Evolutionary conservation across 192 early-diverging fungal species (phyloP).

Genomic region (Entrophospora sp.): DNA sequence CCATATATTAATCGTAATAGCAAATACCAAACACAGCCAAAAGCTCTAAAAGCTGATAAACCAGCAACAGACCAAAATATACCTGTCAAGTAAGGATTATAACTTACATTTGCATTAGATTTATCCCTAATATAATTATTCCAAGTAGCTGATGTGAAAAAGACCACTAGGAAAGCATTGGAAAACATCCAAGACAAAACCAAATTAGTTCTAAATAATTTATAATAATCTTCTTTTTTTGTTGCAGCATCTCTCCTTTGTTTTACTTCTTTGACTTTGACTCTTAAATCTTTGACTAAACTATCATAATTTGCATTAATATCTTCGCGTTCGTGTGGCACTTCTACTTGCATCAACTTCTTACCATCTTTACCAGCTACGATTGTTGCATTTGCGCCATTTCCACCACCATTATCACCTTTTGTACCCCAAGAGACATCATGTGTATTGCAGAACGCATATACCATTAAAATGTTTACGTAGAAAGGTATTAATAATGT

Average conservation of each 20-base stretch:
- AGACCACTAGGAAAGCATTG: conserved; percentile 56
- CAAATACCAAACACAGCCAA: conserved; percentile 67
- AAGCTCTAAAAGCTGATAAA: conserved; percentile 63
- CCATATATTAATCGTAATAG: conserved; percentile 52
- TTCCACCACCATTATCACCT: conserved; percentile 52
- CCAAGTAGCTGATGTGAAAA: conserved; percentile 43
- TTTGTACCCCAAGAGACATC: conserved; percentile 80
- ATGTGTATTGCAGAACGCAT: conserved; percentile 50
- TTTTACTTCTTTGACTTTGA: conserved; percentile 34
- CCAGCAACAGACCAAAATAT: conserved; percentile 80
- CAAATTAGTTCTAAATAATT: conserved; percentile 67
- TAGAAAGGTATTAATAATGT: conserved; percentile 65
- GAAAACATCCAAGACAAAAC: conserved; percentile 69
- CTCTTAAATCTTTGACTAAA: conserved; percentile 51
- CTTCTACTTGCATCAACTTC: conserved; percentile 34
- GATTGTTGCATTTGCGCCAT: conserved; percentile 30
- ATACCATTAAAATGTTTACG: conserved; percentile 54
- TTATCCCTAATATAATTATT: conserved; percentile 15
- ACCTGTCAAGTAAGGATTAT: conserved; percentile 1
- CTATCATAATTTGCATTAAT: conserved; percentile 39
- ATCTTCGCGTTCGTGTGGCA: conserved; percentile 32
- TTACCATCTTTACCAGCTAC: conserved; percentile 32
- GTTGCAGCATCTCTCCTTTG: conserved; percentile 59
- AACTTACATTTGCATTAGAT: conserved; percentile 1
- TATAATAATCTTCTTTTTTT: conserved; percentile 73